phyloP scores from a whole-genome alignment of 139 green algal species.

The Gonium pectorale region DNA sequence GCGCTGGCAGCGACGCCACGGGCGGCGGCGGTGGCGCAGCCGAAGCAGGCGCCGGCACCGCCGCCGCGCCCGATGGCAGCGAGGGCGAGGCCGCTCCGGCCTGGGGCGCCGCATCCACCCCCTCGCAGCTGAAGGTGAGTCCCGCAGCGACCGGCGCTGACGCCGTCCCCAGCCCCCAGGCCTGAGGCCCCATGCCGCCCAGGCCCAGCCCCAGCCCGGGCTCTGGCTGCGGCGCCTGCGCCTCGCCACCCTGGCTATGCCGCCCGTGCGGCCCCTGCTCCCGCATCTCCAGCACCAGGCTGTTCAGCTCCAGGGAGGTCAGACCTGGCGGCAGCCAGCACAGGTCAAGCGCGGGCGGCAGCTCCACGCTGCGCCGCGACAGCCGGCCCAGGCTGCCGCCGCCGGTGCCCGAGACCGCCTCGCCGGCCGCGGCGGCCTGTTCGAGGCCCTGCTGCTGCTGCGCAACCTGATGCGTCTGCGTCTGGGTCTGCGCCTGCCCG shows the following conservation, averaged over 20 bases:
- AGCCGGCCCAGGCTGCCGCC: neutral
- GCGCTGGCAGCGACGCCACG: neutral
- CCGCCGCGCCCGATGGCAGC: neutral
- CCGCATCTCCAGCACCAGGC: constrained; percentile 14
- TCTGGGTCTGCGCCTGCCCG: neutral
- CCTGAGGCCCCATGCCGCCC: neutral
- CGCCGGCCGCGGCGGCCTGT: too few relatives aligned
- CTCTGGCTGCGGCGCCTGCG: too few relatives aligned
- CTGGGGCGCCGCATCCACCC: too few relatives aligned
- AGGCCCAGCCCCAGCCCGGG: neutral
- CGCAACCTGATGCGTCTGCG: neutral
- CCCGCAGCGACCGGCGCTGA: neutral
- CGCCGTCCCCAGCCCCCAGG: neutral
- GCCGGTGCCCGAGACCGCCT: too few relatives aligned
- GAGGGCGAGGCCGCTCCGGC: too few relatives aligned
- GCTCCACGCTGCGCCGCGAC: constrained; percentile 4
- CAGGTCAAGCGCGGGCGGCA: constrained; percentile 21
- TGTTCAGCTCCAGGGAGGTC: constrained; percentile 24
- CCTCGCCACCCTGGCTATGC: neutral
- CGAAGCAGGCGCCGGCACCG: neutral
- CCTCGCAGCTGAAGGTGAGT: neutral
- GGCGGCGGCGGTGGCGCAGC: neutral
- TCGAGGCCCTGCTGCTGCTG: neutral
- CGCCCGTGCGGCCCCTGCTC: neutral
- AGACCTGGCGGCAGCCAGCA: constrained; percentile 13